phyloP scores from a whole-genome alignment of 108 stramenopile species.

The Fistulifera solaris region DNA sequence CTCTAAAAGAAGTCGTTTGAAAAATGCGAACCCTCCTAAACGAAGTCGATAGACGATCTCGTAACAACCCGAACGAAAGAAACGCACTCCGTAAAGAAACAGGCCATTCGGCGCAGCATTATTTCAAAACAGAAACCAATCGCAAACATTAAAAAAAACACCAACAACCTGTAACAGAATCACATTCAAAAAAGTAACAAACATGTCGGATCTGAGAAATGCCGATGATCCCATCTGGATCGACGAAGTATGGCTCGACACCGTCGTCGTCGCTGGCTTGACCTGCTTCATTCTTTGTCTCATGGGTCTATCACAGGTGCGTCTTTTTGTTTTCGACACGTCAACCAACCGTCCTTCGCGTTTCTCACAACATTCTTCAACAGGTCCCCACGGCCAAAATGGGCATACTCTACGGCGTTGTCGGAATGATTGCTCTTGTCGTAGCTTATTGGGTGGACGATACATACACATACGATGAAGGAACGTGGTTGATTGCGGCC shows the following conservation, averaged over 20 bases:
- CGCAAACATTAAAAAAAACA: no score
- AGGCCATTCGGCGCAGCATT: no score
- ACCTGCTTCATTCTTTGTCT: slow-evolving; percentile 50
- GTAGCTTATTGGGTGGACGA: slow-evolving; percentile 40
- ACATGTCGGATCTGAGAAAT: no score
- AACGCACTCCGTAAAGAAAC: no score
- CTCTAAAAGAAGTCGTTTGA: no score
- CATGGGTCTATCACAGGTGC: slow-evolving; percentile 38
- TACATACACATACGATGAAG: slow-evolving; percentile 40
- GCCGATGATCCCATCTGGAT: slow-evolving; percentile 22
- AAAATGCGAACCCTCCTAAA: no score
- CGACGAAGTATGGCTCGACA: slow-evolving; percentile 46
- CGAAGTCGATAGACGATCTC: no score
- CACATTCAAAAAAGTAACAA: no score
- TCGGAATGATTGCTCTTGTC: slow-evolving; percentile 35
- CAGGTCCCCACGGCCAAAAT: slow-evolving; percentile 41
- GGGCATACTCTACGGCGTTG: slow-evolving; percentile 49
- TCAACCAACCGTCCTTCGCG: neutral
- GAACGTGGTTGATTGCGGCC: slow-evolving; percentile 41
- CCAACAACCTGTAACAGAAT: no score
- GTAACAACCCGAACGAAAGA: no score
- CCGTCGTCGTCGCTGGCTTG: slow-evolving; percentile 40
- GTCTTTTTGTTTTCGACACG: no score
- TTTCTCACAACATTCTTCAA: neutral
- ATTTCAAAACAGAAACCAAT: no score